Conservation (phyloP, 345 rosid genomes). For the Geranium brycei region DNA sequence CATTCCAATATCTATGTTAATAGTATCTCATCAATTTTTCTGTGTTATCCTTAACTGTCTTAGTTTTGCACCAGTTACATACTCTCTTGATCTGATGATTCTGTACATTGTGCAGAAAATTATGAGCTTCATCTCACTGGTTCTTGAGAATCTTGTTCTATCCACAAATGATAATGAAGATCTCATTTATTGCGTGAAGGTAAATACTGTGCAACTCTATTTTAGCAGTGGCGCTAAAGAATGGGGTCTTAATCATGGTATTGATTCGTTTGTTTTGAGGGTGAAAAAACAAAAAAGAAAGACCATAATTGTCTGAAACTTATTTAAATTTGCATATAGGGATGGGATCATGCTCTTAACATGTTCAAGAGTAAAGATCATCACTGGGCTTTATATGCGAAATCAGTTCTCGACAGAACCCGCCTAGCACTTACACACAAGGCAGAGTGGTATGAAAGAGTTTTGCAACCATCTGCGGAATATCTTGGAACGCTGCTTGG, state of each 20-base stretch:
- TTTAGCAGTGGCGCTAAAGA: not conserved
- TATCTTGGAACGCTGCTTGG: conserved; percentile 85
- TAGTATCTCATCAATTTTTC: not conserved
- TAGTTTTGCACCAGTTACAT: conserved; percentile 1
- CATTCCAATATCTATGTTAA: not conserved
- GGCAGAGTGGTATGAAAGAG: conserved; percentile 71
- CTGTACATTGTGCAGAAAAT: conserved; percentile 52
- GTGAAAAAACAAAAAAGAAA: not conserved
- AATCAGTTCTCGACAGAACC: conserved; percentile 91
- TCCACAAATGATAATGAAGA: conserved; percentile 92
- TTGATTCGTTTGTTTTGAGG: conserved; percentile 4
- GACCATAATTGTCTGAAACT: conserved; percentile 1
- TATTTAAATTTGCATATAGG: conserved; percentile 37
- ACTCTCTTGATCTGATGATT: conserved; percentile 9
- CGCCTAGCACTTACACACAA: conserved; percentile 78
- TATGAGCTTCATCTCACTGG: conserved; percentile 61
- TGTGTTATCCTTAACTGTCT: not conserved
- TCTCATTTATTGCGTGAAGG: conserved; percentile 87
- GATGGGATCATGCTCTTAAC: conserved; percentile 60
- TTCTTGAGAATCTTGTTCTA: conserved; percentile 84
- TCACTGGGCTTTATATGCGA: conserved; percentile 85
- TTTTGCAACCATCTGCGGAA: conserved; percentile 91
- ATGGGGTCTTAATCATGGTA: not conserved
- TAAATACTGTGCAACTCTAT: conserved; percentile 13
- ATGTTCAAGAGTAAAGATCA: conserved; percentile 45